A percentile compares a stretch with the other conserved stretches of the same genome.
Evolutionary conservation across 2,329 filamentous ascomycete genomes (phyloP).

Genomic region (Zasmidium angulare): DNA sequence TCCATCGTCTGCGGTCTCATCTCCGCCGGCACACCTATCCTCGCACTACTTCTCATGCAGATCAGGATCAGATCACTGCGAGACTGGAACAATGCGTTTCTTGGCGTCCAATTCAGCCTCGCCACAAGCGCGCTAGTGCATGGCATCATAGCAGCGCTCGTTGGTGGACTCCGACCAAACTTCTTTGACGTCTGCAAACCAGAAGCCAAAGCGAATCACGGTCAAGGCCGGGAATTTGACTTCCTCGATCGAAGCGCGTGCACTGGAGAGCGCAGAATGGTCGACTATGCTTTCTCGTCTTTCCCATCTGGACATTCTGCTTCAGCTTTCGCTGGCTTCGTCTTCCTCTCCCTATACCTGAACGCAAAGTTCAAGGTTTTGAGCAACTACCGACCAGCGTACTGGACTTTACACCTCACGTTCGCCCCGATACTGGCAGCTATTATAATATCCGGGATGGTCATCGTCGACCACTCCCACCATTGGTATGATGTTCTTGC

Average conservation of each 20-base stretch:
- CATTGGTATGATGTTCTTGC: conserved; percentile 74
- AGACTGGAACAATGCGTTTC: conserved; percentile 65
- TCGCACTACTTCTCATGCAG: conserved; percentile 64
- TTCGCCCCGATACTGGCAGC: conserved; percentile 69
- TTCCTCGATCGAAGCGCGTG: conserved; percentile 66
- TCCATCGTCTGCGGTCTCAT: conserved; percentile 59
- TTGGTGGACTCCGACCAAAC: conserved; percentile 70
- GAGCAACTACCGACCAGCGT: conserved; percentile 67
- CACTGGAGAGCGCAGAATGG: conserved; percentile 64
- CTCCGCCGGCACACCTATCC: conserved; percentile 64
- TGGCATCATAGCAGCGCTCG: conserved; percentile 73
- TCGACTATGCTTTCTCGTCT: conserved; percentile 65
- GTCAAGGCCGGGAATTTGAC: conserved; percentile 63
- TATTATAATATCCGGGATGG: conserved; percentile 64
- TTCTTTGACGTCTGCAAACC: conserved; percentile 71
- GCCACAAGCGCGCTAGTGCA: conserved; percentile 74
- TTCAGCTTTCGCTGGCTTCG: conserved; percentile 69
- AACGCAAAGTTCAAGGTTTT: conserved; percentile 79
- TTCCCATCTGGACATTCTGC: conserved; percentile 75
- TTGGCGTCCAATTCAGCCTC: conserved; percentile 68
- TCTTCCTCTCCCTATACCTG: conserved; percentile 70
- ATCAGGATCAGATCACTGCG: conserved; percentile 40
- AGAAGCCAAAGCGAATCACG: conserved; percentile 46
- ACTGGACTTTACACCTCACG: conserved; percentile 69
- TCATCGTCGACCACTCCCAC: conserved; percentile 72